Evolutionary conservation across 805 yeast genomes (phyloP).

Genomic region (Pichia manshurica): DNA sequence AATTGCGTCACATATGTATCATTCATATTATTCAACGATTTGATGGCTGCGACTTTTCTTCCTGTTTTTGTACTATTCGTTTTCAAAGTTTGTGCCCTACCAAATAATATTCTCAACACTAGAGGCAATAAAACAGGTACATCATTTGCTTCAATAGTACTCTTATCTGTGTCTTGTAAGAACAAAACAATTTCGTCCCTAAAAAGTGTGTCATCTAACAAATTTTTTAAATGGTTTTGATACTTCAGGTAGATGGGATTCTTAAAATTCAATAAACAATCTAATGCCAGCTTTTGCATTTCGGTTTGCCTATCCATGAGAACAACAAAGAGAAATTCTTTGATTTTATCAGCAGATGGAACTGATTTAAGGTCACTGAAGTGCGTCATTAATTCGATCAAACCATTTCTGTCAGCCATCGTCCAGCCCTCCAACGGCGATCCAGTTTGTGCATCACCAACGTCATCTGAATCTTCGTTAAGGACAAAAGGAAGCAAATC

Average conservation of each 20-base stretch:
- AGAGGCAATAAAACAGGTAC: constrained; percentile 57
- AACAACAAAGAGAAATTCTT: constrained; percentile 45
- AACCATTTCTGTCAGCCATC: constrained; percentile 44
- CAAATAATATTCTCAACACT: constrained; percentile 73
- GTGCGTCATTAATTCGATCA: constrained; percentile 57
- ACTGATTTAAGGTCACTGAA: constrained; percentile 61
- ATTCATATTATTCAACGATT: constrained; percentile 53
- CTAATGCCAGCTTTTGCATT: constrained; percentile 68
- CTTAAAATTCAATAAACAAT: constrained; percentile 61
- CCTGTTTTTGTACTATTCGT: constrained; percentile 68
- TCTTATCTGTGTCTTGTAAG: constrained; percentile 45
- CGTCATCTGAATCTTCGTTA: constrained; percentile 32
- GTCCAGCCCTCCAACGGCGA: constrained; percentile 24
- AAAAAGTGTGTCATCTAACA: constrained; percentile 77
- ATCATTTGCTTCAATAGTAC: constrained; percentile 57
- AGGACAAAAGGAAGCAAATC: constrained; percentile 55
- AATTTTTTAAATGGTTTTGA: constrained; percentile 61
- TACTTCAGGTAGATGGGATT: constrained; percentile 57
- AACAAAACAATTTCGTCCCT: constrained; percentile 77
- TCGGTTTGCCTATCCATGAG: constrained; percentile 56
- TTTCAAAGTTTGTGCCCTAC: constrained; percentile 69
- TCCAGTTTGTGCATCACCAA: constrained; percentile 25
- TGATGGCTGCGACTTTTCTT: constrained; percentile 63
- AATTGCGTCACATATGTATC: constrained; percentile 52
- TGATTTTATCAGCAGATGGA: constrained; percentile 47